phyloP scores from a whole-genome alignment of 2,329 filamentous ascomycete genomes.

The Aspergillus clavatus region DNA sequence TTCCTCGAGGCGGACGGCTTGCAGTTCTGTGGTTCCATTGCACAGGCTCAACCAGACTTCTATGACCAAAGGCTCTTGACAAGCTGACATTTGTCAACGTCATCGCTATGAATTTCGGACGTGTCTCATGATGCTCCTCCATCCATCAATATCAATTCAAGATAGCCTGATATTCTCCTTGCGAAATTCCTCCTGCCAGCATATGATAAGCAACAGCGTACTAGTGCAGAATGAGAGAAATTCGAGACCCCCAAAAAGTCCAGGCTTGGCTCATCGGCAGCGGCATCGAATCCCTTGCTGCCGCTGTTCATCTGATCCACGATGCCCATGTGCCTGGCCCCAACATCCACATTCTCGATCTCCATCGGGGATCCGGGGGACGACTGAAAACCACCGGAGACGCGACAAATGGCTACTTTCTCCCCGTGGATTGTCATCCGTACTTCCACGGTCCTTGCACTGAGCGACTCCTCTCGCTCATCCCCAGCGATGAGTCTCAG shows the following conservation, averaged over 20 bases:
- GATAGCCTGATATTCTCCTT: too few species aligned
- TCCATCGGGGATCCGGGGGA: conserved; percentile 27
- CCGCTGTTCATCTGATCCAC: conserved; percentile 34
- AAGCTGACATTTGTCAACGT: too few species aligned
- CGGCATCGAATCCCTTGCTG: conserved; percentile 34
- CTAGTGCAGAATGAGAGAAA: background rate
- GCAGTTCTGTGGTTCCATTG: too few species aligned
- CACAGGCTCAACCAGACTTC: too few species aligned
- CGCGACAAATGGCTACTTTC: conserved; percentile 30
- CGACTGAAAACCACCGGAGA: conserved; percentile 27
- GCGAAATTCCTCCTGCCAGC: too few species aligned
- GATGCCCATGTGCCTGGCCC: conserved; percentile 30
- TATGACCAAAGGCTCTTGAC: too few species aligned
- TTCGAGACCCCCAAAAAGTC: conserved; percentile 10
- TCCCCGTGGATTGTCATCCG: conserved; percentile 31
- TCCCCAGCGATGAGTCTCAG: conserved; percentile 15
- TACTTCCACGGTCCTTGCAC: conserved; percentile 34
- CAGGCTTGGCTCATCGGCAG: conserved; percentile 36
- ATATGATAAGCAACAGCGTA: too few species aligned
- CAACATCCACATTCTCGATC: conserved; percentile 35
- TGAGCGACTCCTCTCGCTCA: conserved; percentile 29
- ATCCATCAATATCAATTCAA: too few species aligned
- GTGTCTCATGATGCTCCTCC: too few species aligned
- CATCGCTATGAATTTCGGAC: too few species aligned
- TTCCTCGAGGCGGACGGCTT: too few species aligned